Percentiles rank a stretch among this genome's conserved stretches.
These are phyloP conservation scores for Solanum appendiculatum DNA, from an alignment of 257 asterid species.

Conservation along the genomic window DNA sequence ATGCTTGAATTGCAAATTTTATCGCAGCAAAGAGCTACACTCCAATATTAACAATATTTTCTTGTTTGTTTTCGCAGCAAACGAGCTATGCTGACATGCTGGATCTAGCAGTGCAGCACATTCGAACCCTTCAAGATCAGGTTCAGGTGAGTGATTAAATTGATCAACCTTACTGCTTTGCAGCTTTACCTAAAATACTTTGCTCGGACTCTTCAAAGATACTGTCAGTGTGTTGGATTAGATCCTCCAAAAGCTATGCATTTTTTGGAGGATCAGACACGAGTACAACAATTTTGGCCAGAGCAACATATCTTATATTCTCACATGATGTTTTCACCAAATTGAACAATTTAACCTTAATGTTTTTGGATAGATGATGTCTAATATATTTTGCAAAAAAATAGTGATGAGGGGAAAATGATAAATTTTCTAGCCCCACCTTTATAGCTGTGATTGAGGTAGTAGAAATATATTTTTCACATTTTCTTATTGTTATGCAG, in stretches of 20 bases:
- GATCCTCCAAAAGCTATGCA: background rate
- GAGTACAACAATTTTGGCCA: background rate
- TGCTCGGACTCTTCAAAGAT: background rate
- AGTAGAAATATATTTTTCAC: background rate
- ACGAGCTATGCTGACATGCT: constrained; percentile 95
- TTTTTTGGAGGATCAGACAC: background rate
- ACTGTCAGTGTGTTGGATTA: background rate
- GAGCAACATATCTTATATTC: background rate
- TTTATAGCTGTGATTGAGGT: background rate
- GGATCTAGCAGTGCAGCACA: constrained; percentile 91
- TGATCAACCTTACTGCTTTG: background rate
- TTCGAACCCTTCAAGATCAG: constrained; percentile 58
- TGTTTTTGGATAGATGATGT: background rate
- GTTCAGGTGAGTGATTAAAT: constrained; percentile 51
- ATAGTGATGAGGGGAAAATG: background rate
- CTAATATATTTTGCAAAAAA: background rate
- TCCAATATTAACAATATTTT: background rate
- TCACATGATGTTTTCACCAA: background rate
- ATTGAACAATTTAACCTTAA: background rate
- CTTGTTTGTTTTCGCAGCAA: constrained; percentile 47
- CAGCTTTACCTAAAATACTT: background rate
- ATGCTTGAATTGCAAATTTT: background rate
- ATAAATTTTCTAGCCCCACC: background rate
- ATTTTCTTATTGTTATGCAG: constrained; percentile 20
- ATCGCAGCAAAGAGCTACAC: constrained; percentile 83